These are phyloP conservation scores for Eimeria nieschulzi DNA, from an alignment of 169 alveolate genomes.

Conservation along the genomic window DNA sequence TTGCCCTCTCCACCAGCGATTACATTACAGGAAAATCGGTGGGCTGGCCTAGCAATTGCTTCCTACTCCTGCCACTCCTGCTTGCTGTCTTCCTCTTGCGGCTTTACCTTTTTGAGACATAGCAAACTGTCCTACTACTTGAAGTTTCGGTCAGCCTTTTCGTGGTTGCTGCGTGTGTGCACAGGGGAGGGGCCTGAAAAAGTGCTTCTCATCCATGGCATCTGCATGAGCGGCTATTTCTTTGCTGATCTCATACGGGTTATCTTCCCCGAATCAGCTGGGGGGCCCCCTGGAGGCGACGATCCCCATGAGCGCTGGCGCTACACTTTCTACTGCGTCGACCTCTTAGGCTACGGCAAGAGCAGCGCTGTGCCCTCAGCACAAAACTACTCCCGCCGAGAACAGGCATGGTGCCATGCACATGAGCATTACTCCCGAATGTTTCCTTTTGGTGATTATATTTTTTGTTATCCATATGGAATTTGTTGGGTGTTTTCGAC, in stretches of 20 bases:
- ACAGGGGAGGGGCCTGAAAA: constrained; percentile 67
- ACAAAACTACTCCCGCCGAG: constrained; percentile 61
- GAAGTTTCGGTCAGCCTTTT: background rate
- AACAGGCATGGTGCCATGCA: constrained; percentile 26
- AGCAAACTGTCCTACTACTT: too few relatives aligned
- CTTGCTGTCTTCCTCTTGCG: too few relatives aligned
- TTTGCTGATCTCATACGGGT: constrained; percentile 60
- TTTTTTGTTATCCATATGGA: too few relatives aligned
- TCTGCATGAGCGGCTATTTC: constrained; percentile 71
- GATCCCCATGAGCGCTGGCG: constrained; percentile 48
- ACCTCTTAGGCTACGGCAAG: constrained; percentile 59
- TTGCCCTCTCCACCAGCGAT: constrained; percentile 35
- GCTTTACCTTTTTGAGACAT: too few relatives aligned
- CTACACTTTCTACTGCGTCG: constrained; percentile 67
- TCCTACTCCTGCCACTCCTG: background rate
- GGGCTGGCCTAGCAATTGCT: background rate
- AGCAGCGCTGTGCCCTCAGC: constrained; percentile 48
- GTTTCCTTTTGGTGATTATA: too few relatives aligned
- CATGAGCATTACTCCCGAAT: too few relatives aligned
- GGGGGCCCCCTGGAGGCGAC: background rate
- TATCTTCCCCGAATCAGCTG: background rate
- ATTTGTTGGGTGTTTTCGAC: too few relatives aligned
- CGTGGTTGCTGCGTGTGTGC: background rate
- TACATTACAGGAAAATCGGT: constrained; percentile 42
- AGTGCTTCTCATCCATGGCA: constrained; percentile 66